phyloP scores from a whole-genome alignment of 345 rosid genomes.

The Pistacia integerrima region DNA sequence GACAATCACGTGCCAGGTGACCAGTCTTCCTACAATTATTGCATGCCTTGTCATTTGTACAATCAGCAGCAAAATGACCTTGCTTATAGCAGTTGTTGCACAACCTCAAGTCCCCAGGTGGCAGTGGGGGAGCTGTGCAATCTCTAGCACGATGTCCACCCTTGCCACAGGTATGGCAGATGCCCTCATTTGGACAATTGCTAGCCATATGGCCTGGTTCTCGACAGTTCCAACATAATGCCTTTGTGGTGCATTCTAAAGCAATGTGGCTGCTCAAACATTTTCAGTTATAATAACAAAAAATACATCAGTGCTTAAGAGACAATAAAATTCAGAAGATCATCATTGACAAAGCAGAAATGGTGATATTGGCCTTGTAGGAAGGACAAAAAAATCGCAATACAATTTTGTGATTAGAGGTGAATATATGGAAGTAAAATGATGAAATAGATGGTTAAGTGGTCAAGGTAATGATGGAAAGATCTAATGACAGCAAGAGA shows the following conservation, averaged over 20 bases:
- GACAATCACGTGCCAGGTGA: slow-evolving; percentile 89
- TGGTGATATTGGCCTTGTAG: not conserved
- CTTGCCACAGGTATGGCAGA: slow-evolving; percentile 98
- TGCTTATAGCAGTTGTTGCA: slow-evolving; percentile 97
- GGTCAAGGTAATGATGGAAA: not conserved
- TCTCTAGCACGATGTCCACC: slow-evolving; percentile 91
- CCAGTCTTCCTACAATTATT: slow-evolving; percentile 95
- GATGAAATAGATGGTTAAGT: not conserved
- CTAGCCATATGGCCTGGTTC: slow-evolving; percentile 92
- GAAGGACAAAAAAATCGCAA: not conserved
- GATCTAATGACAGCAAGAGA: not conserved
- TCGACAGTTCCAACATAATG: slow-evolving; percentile 92
- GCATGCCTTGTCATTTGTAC: slow-evolving; percentile 96
- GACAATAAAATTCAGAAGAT: not conserved
- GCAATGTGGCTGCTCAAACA: slow-evolving; percentile 78
- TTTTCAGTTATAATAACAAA: slow-evolving; percentile 8
- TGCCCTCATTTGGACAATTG: slow-evolving; percentile 86
- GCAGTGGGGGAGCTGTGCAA: slow-evolving; percentile 67
- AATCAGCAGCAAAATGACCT: slow-evolving; percentile 86
- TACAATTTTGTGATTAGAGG: not conserved
- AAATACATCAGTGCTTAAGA: not conserved
- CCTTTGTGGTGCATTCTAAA: slow-evolving; percentile 87
- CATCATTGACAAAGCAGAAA: not conserved
- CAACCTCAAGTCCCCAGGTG: slow-evolving; percentile 76
- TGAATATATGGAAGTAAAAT: not conserved